Evolutionary conservation across 1,284 basidiomycete genomes (phyloP).

Genomic region (Blastosporella zonata): DNA sequence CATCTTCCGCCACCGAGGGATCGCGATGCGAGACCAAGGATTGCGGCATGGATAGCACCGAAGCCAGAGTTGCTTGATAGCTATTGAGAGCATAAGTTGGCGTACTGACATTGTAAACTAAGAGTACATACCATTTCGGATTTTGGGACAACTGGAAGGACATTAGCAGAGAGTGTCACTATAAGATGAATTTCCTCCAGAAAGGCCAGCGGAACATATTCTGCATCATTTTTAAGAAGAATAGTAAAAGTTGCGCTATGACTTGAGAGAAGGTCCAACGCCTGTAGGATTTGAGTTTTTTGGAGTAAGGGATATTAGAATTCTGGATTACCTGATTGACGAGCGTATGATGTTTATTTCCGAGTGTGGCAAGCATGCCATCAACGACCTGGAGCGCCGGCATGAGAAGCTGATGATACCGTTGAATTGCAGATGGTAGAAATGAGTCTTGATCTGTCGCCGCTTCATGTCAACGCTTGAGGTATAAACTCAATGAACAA

Average conservation of each 20-base stretch:
- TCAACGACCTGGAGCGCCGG: constrained; percentile 81
- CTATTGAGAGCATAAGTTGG: constrained; percentile 31
- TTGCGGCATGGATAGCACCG: constrained; percentile 79
- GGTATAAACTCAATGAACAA: background rate
- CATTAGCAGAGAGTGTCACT: constrained; percentile 62
- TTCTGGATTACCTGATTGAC: constrained; percentile 55
- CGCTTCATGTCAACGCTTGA: background rate
- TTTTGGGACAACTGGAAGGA: constrained; percentile 69
- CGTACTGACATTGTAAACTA: background rate
- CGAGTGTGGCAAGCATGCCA: constrained; percentile 67
- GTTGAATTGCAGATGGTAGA: constrained; percentile 82
- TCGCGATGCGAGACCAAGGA: constrained; percentile 74
- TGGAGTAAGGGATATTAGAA: background rate
- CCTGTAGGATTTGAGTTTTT: constrained; percentile 37
- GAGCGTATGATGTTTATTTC: constrained; percentile 60
- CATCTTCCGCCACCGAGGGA: constrained; percentile 68
- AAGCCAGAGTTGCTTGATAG: constrained; percentile 68
- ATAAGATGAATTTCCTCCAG: constrained; percentile 79
- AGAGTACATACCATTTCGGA: constrained; percentile 61
- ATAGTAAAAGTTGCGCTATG: constrained; percentile 82
- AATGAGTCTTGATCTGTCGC: constrained; percentile 76
- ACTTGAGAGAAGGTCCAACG: constrained; percentile 70
- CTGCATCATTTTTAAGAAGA: constrained; percentile 70
- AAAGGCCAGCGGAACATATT: constrained; percentile 60
- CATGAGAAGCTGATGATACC: constrained; percentile 87